Evolutionary conservation across 805 yeast genomes (phyloP).

Genomic region (Yamadazyma nakazawae): DNA sequence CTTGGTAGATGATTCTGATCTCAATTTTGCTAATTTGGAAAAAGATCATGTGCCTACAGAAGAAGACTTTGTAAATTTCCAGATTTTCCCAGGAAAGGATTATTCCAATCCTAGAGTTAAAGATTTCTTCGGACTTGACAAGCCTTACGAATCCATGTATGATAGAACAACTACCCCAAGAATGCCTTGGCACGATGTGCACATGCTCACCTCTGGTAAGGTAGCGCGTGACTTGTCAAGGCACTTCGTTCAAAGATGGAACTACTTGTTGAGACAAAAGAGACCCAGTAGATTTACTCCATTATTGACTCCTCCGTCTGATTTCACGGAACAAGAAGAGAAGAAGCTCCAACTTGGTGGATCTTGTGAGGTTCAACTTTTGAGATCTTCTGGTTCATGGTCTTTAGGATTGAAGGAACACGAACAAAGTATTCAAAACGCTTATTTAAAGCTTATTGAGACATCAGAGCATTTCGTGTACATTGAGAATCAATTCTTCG

Average conservation of each 20-base stretch:
- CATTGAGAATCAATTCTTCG: conserved; percentile 92
- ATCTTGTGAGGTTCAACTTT: conserved; percentile 85
- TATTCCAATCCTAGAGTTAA: conserved; percentile 93
- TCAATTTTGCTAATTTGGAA: conserved; percentile 31
- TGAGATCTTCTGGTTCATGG: conserved; percentile 92
- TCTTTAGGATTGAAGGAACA: conserved; percentile 81
- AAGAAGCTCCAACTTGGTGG: conserved; percentile 59
- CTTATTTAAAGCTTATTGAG: conserved; percentile 86
- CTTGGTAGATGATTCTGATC: conserved; percentile 64
- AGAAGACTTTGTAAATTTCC: conserved; percentile 47
- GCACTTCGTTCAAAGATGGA: conserved; percentile 98
- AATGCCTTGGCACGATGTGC: conserved; percentile 99
- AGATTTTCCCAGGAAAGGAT: conserved; percentile 93
- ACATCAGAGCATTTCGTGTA: conserved; percentile 90
- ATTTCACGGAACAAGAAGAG: conserved; percentile 71
- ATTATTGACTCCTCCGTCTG: conserved; percentile 86
- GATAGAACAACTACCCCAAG: conserved; percentile 79
- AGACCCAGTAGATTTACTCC: conserved; percentile 95
- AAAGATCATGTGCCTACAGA: conserved; percentile 27
- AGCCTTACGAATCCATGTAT: conserved; percentile 89
- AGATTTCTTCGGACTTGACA: conserved; percentile 77
- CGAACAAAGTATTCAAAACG: conserved; percentile 89
- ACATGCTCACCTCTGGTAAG: conserved; percentile 92
- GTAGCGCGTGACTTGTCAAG: conserved; percentile 89
- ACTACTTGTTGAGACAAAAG: conserved; percentile 85